A percentile compares a stretch with the other conserved stretches of the same genome.
These are phyloP conservation scores for Leccinellum rugosiceps DNA, from an alignment of 768 basidiomycete genomes.

Conservation along the genomic window DNA sequence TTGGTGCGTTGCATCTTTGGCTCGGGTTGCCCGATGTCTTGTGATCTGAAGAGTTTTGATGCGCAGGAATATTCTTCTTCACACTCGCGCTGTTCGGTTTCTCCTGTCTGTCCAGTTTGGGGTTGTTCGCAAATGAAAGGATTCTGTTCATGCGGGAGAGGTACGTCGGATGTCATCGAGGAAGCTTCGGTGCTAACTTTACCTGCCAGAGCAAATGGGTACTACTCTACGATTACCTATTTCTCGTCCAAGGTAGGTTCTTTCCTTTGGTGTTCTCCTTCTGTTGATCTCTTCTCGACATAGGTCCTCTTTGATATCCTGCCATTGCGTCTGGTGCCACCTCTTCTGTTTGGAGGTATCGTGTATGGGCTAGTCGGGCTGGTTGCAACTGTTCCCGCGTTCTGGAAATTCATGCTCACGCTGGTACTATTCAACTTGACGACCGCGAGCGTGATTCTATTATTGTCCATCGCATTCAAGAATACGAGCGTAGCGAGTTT, in stretches of 20 bases:
- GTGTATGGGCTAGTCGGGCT: slow-evolving; percentile 94
- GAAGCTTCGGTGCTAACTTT: not conserved
- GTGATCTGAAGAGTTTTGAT: not conserved
- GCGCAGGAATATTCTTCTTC: slow-evolving; percentile 90
- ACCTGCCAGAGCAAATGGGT: slow-evolving; percentile 82
- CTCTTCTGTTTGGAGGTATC: slow-evolving; percentile 93
- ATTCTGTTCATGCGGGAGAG: slow-evolving; percentile 98
- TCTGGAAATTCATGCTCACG: slow-evolving; percentile 98
- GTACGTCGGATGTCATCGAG: slow-evolving; percentile 37
- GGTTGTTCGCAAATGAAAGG: slow-evolving; percentile 91
- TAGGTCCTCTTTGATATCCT: slow-evolving; percentile 95
- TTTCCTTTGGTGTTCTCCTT: not conserved
- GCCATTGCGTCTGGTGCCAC: slow-evolving; percentile 91
- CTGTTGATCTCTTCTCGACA: not conserved
- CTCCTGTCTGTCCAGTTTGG: slow-evolving; percentile 91
- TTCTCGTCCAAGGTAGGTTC: slow-evolving; percentile 81
- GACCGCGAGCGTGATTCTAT: slow-evolving; percentile 87
- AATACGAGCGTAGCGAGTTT: slow-evolving; percentile 88
- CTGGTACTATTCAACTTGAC: slow-evolving; percentile 96
- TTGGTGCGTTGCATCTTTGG: slow-evolving; percentile 47
- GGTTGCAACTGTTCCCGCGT: slow-evolving; percentile 82
- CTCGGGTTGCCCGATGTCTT: not conserved
- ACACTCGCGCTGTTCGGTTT: slow-evolving; percentile 96
- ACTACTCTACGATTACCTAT: slow-evolving; percentile 96
- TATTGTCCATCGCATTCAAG: slow-evolving; percentile 86